phyloP scores from a whole-genome alignment of 306 rosid species.

The Prinsepia uniflora region DNA sequence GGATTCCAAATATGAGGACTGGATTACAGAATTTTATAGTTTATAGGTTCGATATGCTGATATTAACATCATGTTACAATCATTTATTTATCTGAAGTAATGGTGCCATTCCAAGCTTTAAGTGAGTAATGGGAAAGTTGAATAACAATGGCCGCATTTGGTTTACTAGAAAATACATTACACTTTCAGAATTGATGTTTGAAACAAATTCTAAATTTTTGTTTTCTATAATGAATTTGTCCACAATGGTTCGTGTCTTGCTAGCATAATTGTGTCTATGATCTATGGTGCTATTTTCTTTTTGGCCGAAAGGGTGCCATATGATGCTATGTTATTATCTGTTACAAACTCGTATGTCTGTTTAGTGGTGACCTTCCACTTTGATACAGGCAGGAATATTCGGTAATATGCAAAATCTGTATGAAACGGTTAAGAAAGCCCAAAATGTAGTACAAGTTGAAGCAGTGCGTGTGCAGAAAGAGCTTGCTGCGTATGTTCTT shows the following conservation, averaged over 20 bases:
- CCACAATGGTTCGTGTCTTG: neutral
- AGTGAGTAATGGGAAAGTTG: neutral
- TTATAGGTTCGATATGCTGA: neutral
- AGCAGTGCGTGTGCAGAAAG: constrained; percentile 80
- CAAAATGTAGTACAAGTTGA: constrained; percentile 88
- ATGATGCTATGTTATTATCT: neutral
- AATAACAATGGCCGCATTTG: neutral
- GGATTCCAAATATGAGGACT: neutral
- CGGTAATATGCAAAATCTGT: constrained; percentile 78
- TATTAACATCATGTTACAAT: neutral
- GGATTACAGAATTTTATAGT: neutral
- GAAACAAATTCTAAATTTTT: neutral
- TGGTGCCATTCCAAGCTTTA: neutral
- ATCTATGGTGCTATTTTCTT: neutral
- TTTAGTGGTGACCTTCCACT: constrained; percentile 3
- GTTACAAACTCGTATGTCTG: neutral
- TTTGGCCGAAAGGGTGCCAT: no score
- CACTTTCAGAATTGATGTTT: no score
- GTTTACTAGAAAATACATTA: neutral
- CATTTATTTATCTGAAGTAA: neutral
- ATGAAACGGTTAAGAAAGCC: constrained; percentile 77
- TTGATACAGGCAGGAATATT: constrained; percentile 62
- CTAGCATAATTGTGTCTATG: neutral
- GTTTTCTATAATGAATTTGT: neutral
- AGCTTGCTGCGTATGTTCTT: constrained; percentile 63